These are phyloP conservation scores for Lithospermum erythrorhizon DNA, from an alignment of 257 asterid species.

Conservation along the genomic window DNA sequence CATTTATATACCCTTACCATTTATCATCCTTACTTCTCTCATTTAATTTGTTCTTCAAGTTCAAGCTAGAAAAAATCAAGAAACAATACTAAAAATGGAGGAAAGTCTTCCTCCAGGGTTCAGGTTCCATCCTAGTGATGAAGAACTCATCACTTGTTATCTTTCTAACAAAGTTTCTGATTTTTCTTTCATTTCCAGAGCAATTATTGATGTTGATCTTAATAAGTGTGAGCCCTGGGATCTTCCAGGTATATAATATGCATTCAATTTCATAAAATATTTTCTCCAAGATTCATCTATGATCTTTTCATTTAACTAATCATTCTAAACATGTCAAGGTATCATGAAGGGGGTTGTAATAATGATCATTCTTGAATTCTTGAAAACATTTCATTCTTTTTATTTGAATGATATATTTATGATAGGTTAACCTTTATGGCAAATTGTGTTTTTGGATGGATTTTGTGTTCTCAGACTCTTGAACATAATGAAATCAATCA, in stretches of 20 bases:
- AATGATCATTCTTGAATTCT: no score
- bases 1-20: slow-evolving; percentile 21
- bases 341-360: no score
- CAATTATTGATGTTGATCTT: slow-evolving; percentile 60
- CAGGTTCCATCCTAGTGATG: slow-evolving; percentile 81
- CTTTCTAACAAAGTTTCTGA: slow-evolving; percentile 50
- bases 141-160: slow-evolving; percentile 67
- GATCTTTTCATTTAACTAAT: background rate
- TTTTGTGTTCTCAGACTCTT: no score
- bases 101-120: slow-evolving; percentile 80
- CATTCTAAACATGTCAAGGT: no score
- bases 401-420: no score
- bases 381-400: no score
- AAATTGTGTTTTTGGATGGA: no score
- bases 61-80: background rate
- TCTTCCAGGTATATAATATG: slow-evolving; percentile 53
- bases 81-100: slow-evolving; percentile 26
- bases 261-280: no score
- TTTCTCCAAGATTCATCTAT: background rate
- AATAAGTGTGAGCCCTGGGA: slow-evolving; percentile 90
- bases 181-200: slow-evolving; percentile 38
- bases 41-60: background rate
- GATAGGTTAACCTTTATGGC: no score
- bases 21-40: slow-evolving; percentile 18
- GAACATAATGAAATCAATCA: no score